Evolutionary conservation across 345 rosid species (phyloP).

Genomic region (Eucalyptus regnans): DNA sequence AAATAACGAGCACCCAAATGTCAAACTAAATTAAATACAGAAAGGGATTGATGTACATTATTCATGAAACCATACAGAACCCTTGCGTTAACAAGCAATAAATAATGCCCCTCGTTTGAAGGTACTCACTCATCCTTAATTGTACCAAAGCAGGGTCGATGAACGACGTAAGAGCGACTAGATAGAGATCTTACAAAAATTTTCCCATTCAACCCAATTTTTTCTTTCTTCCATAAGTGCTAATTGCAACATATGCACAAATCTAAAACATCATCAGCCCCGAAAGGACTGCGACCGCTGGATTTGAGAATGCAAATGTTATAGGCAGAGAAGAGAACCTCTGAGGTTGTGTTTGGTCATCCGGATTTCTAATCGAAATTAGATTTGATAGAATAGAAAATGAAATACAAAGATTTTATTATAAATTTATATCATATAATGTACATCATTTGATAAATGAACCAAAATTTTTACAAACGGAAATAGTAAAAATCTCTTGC

Average conservation of each 20-base stretch:
- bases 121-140: neutral
- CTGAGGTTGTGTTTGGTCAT: fast-evolving
- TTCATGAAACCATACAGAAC: neutral
- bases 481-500: fast-evolving
- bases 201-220: neutral
- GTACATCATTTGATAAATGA: no score
- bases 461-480: fast-evolving
- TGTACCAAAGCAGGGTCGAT: neutral
- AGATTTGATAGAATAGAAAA: fast-evolving
- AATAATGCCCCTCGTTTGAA: neutral
- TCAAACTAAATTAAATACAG: neutral
- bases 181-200: neutral
- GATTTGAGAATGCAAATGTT: neutral
- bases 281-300: neutral
- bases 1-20: neutral
- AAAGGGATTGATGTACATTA: neutral
- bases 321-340: neutral
- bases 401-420: fast-evolving
- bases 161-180: neutral
- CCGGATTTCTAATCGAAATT: fast-evolving
- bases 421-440: no score
- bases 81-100: neutral
- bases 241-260: neutral
- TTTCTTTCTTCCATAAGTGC: neutral
- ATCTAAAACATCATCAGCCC: neutral